A percentile compares a stretch with the other conserved stretches of the same genome.
phyloP scores from a whole-genome alignment of 805 yeast genomes.

The Wickerhamomyces mucosus region DNA sequence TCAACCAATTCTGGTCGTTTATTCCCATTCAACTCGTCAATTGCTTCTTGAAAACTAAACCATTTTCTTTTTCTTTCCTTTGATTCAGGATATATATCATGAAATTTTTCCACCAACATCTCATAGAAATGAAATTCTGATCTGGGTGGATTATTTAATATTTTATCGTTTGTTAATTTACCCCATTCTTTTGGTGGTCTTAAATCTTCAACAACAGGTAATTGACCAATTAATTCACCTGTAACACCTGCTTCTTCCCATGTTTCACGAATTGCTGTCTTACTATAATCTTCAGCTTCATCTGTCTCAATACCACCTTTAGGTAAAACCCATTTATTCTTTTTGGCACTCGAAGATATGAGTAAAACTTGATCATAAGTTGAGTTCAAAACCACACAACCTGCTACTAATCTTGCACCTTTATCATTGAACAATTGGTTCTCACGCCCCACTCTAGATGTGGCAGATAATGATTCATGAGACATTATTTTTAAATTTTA shows the following conservation, averaged over 20 bases:
- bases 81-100: slow-evolving; percentile 69
- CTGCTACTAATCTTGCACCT: slow-evolving; percentile 89
- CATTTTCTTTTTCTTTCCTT: slow-evolving; percentile 56
- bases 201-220: slow-evolving; percentile 62
- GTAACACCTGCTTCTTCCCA: slow-evolving; percentile 97
- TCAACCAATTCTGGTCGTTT: slow-evolving; percentile 59
- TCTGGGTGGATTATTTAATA: slow-evolving; percentile 45
- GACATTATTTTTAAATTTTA: too few species aligned
- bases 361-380: slow-evolving; percentile 57
- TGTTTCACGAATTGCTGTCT: slow-evolving; percentile 72
- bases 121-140: slow-evolving; percentile 88
- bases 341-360: slow-evolving; percentile 65
- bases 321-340: slow-evolving; percentile 78
- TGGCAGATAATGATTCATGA: too few species aligned
- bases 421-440: slow-evolving; percentile 41
- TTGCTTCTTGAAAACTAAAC: slow-evolving; percentile 64
- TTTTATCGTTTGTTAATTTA: slow-evolving; percentile 14
- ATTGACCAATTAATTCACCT: slow-evolving; percentile 44
- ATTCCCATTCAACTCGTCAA: slow-evolving; percentile 43
- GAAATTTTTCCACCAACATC: slow-evolving; percentile 48
- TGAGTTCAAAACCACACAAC: slow-evolving; percentile 66
- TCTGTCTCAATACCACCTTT: slow-evolving; percentile 93
- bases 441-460: slow-evolving; percentile 12
- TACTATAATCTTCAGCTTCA: slow-evolving; percentile 33
- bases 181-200: slow-evolving; percentile 40